Conservation (phyloP, 805 yeast species). For the Kazachstania kunashirensis region DNA sequence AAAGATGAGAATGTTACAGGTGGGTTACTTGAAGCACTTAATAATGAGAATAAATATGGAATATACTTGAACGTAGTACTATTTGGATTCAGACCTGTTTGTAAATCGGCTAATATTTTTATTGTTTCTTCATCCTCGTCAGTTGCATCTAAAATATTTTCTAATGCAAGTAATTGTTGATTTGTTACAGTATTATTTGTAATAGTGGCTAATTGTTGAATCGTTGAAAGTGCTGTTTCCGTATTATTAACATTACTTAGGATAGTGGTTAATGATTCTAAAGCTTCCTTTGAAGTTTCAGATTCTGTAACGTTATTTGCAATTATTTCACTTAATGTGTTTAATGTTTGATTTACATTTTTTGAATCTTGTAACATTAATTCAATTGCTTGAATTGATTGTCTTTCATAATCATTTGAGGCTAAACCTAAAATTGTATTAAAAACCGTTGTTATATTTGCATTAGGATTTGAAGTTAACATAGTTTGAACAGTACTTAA, state of each 20-base stretch:
- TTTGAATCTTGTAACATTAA: constrained; percentile 12
- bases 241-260: constrained; percentile 13
- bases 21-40: constrained; percentile 18
- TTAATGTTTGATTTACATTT: constrained; percentile 14
- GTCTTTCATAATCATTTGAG: constrained; percentile 8
- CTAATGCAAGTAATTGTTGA: constrained; percentile 17
- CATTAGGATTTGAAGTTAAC: constrained; percentile 1
- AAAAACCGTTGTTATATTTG: constrained; percentile 7
- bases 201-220: constrained; percentile 14
- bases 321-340: constrained; percentile 11
- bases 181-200: constrained; percentile 16
- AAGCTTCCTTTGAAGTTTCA: constrained; percentile 15
- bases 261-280: constrained; percentile 14
- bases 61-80: constrained; percentile 14
- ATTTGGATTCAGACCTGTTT: constrained; percentile 11
- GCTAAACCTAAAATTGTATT: constrained; percentile 10
- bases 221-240: constrained; percentile 13
- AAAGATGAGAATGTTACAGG: constrained; percentile 17
- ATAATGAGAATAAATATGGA: constrained; percentile 16
- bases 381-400: constrained; percentile 16
- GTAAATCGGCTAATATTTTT: constrained; percentile 7
- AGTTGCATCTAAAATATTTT: constrained; percentile 16
- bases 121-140: constrained; percentile 17
- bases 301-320: constrained; percentile 16
- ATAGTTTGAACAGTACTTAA: constrained; percentile 12